These are phyloP conservation scores for Pleurozium schreberi DNA, from an alignment of 225 moss, liverwort and hornwort genomes.

Conservation along the genomic window DNA sequence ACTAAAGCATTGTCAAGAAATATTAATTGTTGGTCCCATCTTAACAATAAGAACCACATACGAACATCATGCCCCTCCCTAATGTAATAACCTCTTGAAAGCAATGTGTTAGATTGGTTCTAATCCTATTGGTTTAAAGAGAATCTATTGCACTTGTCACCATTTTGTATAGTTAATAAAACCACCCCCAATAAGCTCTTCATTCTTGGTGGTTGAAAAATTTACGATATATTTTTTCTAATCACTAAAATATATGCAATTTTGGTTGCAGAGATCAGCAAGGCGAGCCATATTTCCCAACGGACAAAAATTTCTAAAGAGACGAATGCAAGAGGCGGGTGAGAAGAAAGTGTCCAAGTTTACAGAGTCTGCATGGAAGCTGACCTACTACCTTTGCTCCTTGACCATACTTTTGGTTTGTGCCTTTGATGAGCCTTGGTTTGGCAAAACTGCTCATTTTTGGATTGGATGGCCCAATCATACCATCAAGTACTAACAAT, in stretches of 20 bases:
- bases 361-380: slow-evolving; percentile 79
- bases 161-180: not conserved
- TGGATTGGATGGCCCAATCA: slow-evolving; percentile 80
- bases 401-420: slow-evolving; percentile 12
- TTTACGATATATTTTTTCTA: not conserved
- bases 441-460: slow-evolving; percentile 42
- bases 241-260: not conserved
- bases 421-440: slow-evolving; percentile 54
- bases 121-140: no score
- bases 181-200: not conserved
- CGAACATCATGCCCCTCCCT: no score
- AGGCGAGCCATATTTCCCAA: slow-evolving; percentile 23
- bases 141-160: no score
- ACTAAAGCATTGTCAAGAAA: no score
- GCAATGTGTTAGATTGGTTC: no score
- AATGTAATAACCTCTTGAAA: no score
- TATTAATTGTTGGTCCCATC: no score
- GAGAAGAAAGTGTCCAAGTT: slow-evolving; percentile 59
- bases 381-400: slow-evolving; percentile 43
- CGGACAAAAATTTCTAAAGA: slow-evolving; percentile 13
- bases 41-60: no score
- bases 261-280: slow-evolving; percentile 27
- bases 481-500: slow-evolving; percentile 42
- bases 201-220: not conserved
- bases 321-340: slow-evolving; percentile 13